Evolutionary conservation across 306 rosid species (phyloP), one percentile per base, ranked within the genome.

Genomic region (Amphicarpaea edgeworthii): DNA sequence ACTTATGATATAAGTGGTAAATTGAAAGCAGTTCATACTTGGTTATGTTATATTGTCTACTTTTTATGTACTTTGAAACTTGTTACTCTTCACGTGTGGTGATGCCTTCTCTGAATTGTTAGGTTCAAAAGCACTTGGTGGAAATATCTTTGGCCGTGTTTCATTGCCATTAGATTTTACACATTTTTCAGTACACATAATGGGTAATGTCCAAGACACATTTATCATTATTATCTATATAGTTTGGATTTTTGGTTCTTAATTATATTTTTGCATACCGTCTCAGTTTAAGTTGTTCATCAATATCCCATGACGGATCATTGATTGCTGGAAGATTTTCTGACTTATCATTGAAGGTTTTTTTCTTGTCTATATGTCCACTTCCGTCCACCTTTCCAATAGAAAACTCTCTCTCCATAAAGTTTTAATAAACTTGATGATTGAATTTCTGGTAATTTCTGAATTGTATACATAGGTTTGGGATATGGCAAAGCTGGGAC

Each of bases 401-500:
- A 80, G 62, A 7, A 72, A 59, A 17, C 60, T n/a, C n/a, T 77
- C 58, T 67, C 28, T 47, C 40, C 24, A 16, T 69, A 10, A 17
- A 62, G 63, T 62, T 60, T 75, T 85, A 61, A 72, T 66, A 34
- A 32, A 41, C 67, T 14, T 12, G 64, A 19, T 54, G 60, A 41
- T 68, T 76, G 50, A 15, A 51, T 43, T 70, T 30, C 34, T 30
- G 4, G 34, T 30, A 30, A 30, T 30, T 30, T 77, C 61, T 45
- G 46, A 68, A 81, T 64, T 54, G 24, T 80, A 42, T 84, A 14
- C 9, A 12, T 81, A 95, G 99, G 87, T 96, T 24, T 96, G 99
- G 99, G 97, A 96, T 86, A 96, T 92, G 97, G 91, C 97, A 75
- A 90, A 88, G 87, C 93, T 96, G 73, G 97, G 99, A 83, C 97